These are phyloP conservation scores for Pulveroboletus ravenelii DNA, from an alignment of 768 basidiomycete genomes.

Conservation along the genomic window DNA sequence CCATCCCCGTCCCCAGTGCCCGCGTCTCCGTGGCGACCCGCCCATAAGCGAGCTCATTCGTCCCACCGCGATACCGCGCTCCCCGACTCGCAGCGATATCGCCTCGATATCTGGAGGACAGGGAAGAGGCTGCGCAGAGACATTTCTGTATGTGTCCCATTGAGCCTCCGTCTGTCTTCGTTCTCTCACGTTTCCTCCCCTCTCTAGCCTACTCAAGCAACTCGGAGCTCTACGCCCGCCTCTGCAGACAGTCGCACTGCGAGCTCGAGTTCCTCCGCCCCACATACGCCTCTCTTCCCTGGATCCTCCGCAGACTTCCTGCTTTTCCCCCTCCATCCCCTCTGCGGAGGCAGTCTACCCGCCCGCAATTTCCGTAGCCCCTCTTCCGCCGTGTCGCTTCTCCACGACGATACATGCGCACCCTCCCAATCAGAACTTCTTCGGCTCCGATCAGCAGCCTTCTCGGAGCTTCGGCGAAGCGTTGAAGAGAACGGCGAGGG, in stretches of 20 bases:
- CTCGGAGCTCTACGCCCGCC: slow-evolving; percentile 28
- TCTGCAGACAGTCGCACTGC: slow-evolving; percentile 27
- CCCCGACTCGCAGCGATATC: slow-evolving; percentile 44
- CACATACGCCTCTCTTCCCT: slow-evolving; percentile 38
- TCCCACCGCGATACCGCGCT: slow-evolving; percentile 32
- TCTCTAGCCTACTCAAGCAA: slow-evolving; percentile 16
- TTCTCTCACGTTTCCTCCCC: background rate
- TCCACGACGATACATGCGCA: slow-evolving; percentile 20
- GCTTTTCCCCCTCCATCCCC: slow-evolving; percentile 33
- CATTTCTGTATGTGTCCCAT: slow-evolving; percentile 36
- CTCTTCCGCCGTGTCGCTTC: slow-evolving; percentile 19
- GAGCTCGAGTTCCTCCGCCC: slow-evolving; percentile 24
- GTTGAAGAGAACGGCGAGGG: slow-evolving; percentile 63
- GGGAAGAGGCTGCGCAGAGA: slow-evolving; percentile 53
- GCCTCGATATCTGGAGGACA: slow-evolving; percentile 48
- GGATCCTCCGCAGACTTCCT: slow-evolving; percentile 48
- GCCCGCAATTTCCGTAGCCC: slow-evolving; percentile 15
- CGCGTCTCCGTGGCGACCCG: slow-evolving; percentile 36
- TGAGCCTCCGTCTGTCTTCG: background rate
- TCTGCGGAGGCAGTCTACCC: slow-evolving; percentile 3
- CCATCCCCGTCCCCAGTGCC: slow-evolving; percentile 34
- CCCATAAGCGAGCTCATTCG: slow-evolving; percentile 49
- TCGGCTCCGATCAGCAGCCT: slow-evolving; percentile 56
- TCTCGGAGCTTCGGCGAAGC: slow-evolving; percentile 59
- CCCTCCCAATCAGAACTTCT: slow-evolving; percentile 32